Base-by-base conservation (phyloP, 2,329 filamentous ascomycete species). In the Verticillium klebahnii region DNA sequence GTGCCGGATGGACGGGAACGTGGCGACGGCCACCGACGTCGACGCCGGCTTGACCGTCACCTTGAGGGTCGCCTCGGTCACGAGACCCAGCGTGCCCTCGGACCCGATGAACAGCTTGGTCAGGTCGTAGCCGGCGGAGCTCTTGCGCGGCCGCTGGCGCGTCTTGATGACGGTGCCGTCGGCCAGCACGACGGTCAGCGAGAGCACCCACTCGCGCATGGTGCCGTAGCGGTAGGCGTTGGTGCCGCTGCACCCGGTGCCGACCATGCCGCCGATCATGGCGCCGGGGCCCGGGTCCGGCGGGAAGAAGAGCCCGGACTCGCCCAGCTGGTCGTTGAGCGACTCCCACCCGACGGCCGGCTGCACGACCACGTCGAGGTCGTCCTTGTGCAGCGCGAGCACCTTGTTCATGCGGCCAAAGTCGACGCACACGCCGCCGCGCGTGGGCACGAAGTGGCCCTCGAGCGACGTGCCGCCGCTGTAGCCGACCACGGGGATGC, bases 171-270 rank as follows among this genome's bases (percentile, higher is more conserved):
- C 77, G 1, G 93, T 96, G 58, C 93, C 93, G 74, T 97, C 93
- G 19, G 93, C 93, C 69, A 97, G 82, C 12, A 97, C 93, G 4
- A 96, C 91, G 0, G 93, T 97, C 67, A 97, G 77, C 60, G 86
- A 90, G 25, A 96, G 78, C 14, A 97, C 93, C 93, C 93, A 97
- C 72, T 97, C 93, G 65, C 91, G 88, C 92, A 97, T 97, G 2
- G 93, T 97, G 65, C 93, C 93, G 74, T 96, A 97, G 62, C 93
- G 85, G 78, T 96, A 96, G 17, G 93, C 89, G 73, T 97, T 97
- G 15, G 93, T 97, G 63, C 93, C 93, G 70, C 82, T 85, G 77
- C 83, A 86, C 39, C 84, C 84, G 2, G 90, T 93, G 25, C 89
- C 90, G 37, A 93, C 86, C 90, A 93, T 93, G 61, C 93, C 93